Conservation (phyloP, 805 yeast species). For the Blastobotrys parvus region DNA sequence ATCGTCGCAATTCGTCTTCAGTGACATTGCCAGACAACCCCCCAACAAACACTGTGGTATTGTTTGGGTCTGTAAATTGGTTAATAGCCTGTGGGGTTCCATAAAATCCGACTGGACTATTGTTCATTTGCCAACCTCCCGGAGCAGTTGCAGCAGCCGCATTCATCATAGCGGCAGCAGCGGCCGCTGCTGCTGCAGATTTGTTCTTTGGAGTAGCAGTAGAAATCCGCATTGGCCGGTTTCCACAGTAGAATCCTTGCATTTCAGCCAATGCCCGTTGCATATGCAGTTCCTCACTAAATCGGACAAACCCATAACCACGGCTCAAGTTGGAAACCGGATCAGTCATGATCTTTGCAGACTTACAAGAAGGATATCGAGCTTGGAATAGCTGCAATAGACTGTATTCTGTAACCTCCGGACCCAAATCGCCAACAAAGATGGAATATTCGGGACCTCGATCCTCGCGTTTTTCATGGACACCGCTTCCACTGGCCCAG, state of each 20-base stretch:
- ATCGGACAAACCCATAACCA: conserved; percentile 89
- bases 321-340: conserved; percentile 59
- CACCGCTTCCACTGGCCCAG: conserved; percentile 62
- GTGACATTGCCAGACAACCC: conserved; percentile 54
- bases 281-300: conserved; percentile 55
- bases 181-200: conserved; percentile 21
- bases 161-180: conserved; percentile 5
- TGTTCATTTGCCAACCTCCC: conserved; percentile 8
- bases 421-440: conserved; percentile 79
- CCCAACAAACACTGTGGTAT: conserved; percentile 79
- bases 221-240: conserved; percentile 70
- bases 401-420: conserved; percentile 59
- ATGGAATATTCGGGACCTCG: conserved; percentile 49
- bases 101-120: conserved; percentile 20
- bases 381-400: conserved; percentile 59
- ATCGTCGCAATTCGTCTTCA: conserved; percentile 47
- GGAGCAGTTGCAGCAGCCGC: conserved; percentile 11
- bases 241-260: conserved; percentile 69
- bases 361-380: conserved; percentile 63
- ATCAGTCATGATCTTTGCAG: conserved; percentile 74
- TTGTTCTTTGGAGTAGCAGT: conserved; percentile 51
- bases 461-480: conserved; percentile 24
- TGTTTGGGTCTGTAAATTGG: conserved; percentile 71
- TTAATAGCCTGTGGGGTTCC: conserved; percentile 30
- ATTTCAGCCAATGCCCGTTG: conserved; percentile 66